These are phyloP conservation scores for Aurinia saxatilis DNA, from an alignment of 345 rosid species.

Conservation along the genomic window DNA sequence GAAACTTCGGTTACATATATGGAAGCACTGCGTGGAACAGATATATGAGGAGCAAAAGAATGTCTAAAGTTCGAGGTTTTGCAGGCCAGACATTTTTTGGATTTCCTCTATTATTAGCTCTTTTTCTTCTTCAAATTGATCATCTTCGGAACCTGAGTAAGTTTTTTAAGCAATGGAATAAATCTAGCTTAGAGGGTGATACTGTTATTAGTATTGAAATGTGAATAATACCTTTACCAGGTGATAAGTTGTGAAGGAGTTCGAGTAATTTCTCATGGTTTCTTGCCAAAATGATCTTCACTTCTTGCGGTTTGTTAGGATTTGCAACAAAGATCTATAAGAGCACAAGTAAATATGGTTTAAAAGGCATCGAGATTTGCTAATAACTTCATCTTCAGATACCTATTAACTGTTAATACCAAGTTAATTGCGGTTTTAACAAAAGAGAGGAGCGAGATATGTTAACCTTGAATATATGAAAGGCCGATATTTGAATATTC, in stretches of 20 bases:
- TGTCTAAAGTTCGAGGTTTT: slow-evolving; percentile 21
- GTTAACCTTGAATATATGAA: slow-evolving; percentile 93
- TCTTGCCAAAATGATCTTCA: slow-evolving; percentile 78
- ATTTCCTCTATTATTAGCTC: slow-evolving; percentile 87
- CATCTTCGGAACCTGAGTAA: slow-evolving; percentile 65
- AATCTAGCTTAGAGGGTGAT: not conserved
- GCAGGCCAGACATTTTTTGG: slow-evolving; percentile 42
- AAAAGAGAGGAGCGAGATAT: not conserved
- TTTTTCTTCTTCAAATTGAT: slow-evolving; percentile 92
- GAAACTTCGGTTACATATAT: not conserved
- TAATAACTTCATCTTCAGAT: not conserved
- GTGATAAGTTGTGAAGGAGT: slow-evolving; percentile 59
- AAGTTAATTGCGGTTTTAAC: not conserved
- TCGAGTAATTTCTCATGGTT: slow-evolving; percentile 69
- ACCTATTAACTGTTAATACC: not conserved
- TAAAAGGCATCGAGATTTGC: not conserved
- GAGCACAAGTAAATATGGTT: not conserved
- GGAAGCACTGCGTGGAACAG: not conserved
- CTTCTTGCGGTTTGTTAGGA: slow-evolving; percentile 87
- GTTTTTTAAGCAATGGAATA: not conserved
- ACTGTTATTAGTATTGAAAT: not conserved
- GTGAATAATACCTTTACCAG: slow-evolving; percentile 60
- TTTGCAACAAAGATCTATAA: slow-evolving; percentile 90
- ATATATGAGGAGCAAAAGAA: slow-evolving; percentile 4
- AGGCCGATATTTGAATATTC: slow-evolving; percentile 85